Evolutionary conservation across 1,139 yeast species (phyloP).

Genomic region (Debaryomycetaceae sp.): DNA sequence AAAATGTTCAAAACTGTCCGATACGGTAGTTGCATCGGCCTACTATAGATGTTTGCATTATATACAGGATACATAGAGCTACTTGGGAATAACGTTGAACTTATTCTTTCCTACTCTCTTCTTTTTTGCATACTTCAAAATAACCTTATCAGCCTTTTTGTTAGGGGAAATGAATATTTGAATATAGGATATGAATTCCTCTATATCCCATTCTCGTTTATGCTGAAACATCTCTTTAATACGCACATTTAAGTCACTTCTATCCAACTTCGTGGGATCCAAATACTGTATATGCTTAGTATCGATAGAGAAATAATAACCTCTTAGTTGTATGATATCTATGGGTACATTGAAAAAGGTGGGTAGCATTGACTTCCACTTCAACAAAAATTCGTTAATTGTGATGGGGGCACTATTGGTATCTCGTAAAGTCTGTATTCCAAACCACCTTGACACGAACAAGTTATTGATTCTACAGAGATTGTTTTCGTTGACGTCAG

Average conservation of each 20-base stretch:
- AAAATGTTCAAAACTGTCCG: background rate
- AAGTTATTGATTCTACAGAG: slow-evolving; percentile 34
- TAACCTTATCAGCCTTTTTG: slow-evolving; percentile 62
- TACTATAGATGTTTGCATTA: background rate
- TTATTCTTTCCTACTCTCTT: slow-evolving; percentile 51
- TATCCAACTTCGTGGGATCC: slow-evolving; percentile 34
- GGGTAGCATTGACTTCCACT: slow-evolving; percentile 67
- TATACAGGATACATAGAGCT: slow-evolving; percentile 2
- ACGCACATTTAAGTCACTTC: slow-evolving; percentile 46
- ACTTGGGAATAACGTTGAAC: slow-evolving; percentile 19
- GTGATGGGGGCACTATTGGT: slow-evolving; percentile 23
- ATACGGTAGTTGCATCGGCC: background rate
- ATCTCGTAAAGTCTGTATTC: slow-evolving; percentile 43
- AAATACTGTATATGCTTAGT: slow-evolving; percentile 49
- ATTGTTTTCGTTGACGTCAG: slow-evolving; percentile 11
- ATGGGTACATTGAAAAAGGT: slow-evolving; percentile 57
- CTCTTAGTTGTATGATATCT: slow-evolving; percentile 49
- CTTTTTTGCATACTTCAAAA: slow-evolving; percentile 74
- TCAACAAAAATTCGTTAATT: slow-evolving; percentile 50
- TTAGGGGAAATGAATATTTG: slow-evolving; percentile 51
- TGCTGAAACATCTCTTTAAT: slow-evolving; percentile 59
- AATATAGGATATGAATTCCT: slow-evolving; percentile 71
- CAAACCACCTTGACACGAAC: slow-evolving; percentile 56
- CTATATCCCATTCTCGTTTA: slow-evolving; percentile 65
- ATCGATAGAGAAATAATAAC: slow-evolving; percentile 50